These are phyloP conservation scores for Durusdinium trenchii DNA, from an alignment of 73 alveolate genomes.

Conservation along the genomic window DNA sequence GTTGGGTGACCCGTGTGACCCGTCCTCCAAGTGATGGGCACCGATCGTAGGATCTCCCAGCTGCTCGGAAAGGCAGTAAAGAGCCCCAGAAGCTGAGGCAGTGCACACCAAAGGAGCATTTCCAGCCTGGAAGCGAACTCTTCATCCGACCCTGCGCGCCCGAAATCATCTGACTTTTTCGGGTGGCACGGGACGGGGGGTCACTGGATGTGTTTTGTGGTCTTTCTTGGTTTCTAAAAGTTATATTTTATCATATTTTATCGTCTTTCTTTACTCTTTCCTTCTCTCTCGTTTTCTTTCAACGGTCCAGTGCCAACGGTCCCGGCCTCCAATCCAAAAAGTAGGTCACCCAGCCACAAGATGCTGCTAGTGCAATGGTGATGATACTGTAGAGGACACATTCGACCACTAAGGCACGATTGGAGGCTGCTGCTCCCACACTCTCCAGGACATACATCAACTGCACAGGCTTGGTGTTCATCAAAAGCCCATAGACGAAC, in stretches of 20 bases:
- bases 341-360: neutral
- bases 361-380: neutral
- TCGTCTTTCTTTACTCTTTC: too few species aligned
- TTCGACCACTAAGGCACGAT: neutral
- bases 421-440: neutral
- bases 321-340: conserved; percentile 20
- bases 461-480: neutral
- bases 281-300: too few species aligned
- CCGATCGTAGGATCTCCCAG: neutral
- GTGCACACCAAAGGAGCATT: neutral
- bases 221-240: too few species aligned
- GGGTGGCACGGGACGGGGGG: too few species aligned
- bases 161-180: too few species aligned
- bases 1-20: neutral
- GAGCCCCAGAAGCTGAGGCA: conserved; percentile 12
- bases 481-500: neutral
- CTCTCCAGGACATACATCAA: neutral
- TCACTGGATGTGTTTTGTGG: too few species aligned
- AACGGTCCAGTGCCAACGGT: too few species aligned
- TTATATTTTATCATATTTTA: too few species aligned
- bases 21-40: neutral
- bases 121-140: too few species aligned
- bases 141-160: too few species aligned
- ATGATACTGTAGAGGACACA: neutral
- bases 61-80: neutral